Evolutionary conservation across 768 basidiomycete species (phyloP).

Genomic region (Serpula lacrymans): DNA sequence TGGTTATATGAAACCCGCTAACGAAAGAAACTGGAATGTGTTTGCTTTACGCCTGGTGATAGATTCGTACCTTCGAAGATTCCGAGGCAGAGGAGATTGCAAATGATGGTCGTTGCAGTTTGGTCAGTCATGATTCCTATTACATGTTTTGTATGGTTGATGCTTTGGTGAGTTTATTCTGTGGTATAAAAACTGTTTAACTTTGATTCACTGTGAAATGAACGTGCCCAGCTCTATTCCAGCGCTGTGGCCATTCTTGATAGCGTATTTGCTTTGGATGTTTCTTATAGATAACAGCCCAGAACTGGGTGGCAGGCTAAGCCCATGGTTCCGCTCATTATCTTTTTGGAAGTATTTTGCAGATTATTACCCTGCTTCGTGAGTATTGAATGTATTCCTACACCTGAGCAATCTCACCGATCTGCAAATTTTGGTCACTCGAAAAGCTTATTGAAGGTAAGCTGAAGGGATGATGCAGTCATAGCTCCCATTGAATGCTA

Average conservation of each 20-base stretch:
- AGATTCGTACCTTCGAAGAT: constrained; percentile 87
- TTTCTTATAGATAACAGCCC: constrained; percentile 73
- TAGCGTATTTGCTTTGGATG: constrained; percentile 78
- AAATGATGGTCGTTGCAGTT: constrained; percentile 83
- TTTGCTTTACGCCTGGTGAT: constrained; percentile 1
- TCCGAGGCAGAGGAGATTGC: constrained; percentile 80
- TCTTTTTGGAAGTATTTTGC: constrained; percentile 89
- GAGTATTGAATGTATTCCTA: too few relatives aligned
- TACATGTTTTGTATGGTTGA: constrained; percentile 61
- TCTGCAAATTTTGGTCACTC: background rate
- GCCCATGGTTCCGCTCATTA: constrained; percentile 67
- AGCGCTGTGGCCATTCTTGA: constrained; percentile 80
- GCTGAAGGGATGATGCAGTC: constrained; percentile 8
- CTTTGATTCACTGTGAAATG: background rate
- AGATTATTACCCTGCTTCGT: constrained; percentile 89
- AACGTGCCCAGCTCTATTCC: constrained; percentile 71
- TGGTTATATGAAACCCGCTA: background rate
- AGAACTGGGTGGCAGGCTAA: constrained; percentile 66
- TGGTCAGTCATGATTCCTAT: constrained; percentile 85
- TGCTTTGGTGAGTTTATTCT: constrained; percentile 63
- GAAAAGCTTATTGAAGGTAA: constrained; percentile 50
- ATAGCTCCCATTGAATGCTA: background rate
- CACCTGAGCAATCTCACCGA: too few relatives aligned
- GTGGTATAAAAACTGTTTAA: background rate
- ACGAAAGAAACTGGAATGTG: background rate